phyloP scores from a whole-genome alignment of 2,329 filamentous ascomycete species.

The Emmonsiellopsis sp. region DNA sequence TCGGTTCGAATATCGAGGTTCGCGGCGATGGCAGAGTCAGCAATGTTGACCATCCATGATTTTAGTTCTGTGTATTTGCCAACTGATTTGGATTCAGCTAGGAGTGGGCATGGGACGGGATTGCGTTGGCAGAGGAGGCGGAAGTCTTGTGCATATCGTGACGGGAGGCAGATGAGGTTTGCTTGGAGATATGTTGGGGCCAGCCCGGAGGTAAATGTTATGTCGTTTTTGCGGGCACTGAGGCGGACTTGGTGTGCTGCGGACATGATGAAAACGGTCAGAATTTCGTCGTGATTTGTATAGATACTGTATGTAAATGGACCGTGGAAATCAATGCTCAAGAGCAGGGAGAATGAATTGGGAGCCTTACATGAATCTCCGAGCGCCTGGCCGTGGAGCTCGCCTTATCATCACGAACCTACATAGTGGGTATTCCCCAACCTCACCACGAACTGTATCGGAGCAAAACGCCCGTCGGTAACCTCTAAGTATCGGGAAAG shows the following conservation, averaged over 20 bases:
- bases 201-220: constrained; percentile 42
- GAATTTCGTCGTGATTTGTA: background rate
- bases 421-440: no score
- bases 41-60: constrained; percentile 25
- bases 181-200: constrained; percentile 51
- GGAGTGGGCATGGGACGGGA: constrained; percentile 53
- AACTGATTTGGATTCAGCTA: constrained; percentile 42
- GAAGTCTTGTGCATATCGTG: constrained; percentile 49
- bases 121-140: constrained; percentile 51
- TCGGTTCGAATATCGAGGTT: constrained; percentile 51
- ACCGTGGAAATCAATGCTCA: background rate
- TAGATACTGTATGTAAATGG: background rate
- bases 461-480: no score
- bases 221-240: constrained; percentile 1
- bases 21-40: constrained; percentile 24
- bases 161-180: constrained; percentile 53
- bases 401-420: no score
- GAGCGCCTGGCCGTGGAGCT: no score
- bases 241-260: background rate
- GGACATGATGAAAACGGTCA: background rate
- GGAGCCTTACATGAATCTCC: no score
- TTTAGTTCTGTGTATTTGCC: constrained; percentile 37
- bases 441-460: no score
- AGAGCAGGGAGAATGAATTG: no score
- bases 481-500: background rate